Evolutionary conservation across 257 asterid genomes (phyloP), one percentile per base, ranked within the genome.

Genomic region (Solanum sejunctum): DNA sequence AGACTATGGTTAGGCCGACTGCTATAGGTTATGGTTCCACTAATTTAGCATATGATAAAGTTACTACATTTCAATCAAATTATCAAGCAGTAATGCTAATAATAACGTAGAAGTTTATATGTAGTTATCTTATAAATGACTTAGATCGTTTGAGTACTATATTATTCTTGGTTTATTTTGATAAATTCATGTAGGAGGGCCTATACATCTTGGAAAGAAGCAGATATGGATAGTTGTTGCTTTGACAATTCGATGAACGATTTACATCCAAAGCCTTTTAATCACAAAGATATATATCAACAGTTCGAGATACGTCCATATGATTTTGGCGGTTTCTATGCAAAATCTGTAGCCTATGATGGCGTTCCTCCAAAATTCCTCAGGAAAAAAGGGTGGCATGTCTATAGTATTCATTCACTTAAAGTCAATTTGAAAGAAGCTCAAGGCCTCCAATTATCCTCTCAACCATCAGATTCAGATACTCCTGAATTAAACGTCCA

Each of bases 301-400:
- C 98, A 93, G 12, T 70, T 94, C 16, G 97, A 95, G 84, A 91
- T 95, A 57, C 89, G 87, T 63, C 93, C 90, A 1, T 81, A 89
- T 58, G 90, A 80, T 18, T 39, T 86, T 16, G 98, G 96, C 5
- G 94, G 98, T 6, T 95, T 93, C 88, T 90, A 89, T 21, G 98
- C 98, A 12, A 69, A 83, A 83, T 91, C 98, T 7, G 91, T 92
- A 2, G 97, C 96, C 52, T 89, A 91, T 81, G 97, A 95, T 36
- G 97, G 97, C 26, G 84, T 87, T 72, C 96, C 98, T 75, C 98
- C 98, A 0, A 88, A 85, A 79, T 94, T 94, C 84, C 88, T 95
- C 4, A 87, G 95, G 82, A 87, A 75, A 77, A 89, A 90, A 72
- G 98, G 98, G 7, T 95, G 98, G 98, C 90, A 91, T 58, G 90